Base-by-base conservation (phyloP, 306 rosid species). In the Sindora glabra region DNA sequence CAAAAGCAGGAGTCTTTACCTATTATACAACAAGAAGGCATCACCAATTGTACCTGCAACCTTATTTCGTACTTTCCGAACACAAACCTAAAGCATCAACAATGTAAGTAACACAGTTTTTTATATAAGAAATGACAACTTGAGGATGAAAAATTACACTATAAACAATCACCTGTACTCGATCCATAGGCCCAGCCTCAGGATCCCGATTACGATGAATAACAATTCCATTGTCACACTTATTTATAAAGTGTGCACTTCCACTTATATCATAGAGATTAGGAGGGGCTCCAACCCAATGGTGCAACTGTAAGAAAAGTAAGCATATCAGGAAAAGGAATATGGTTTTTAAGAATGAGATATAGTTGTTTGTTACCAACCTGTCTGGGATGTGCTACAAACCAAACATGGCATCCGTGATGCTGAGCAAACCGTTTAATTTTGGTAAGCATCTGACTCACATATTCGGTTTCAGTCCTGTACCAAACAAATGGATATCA, bases 341-440 rank as follows among this genome's bases (percentile, higher is more conserved):
- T 64, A 59, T 2, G 56, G 53, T 21, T n/a, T n/a, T n/a, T 19
- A 45, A 2, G 26, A 33, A 55, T 54, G 6, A 59, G 41, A 19
- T 16, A 34, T 2, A 39, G 51, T 21, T 21, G 26, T 39, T 24
- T 26, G 50, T 3, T 48, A 56, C 78, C 34, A 67, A 92, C 98
- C 98, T 92, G 98, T 58, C 82, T 73, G 36, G 95, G 98, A 76
- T 92, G 98, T 53, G 96, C 98, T 23, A 92, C 98, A 70, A 92
- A 92, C 98, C 95, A 92, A 72, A 92, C 98, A 80, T 86, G 98
- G 75, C 98, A 86, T 47, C 90, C 79, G 39, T 86, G 95, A 83
- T 85, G 87, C 44, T 88, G 98, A 47, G 98, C 96, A 70, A 92
- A 92, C 74, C 98, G 79, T 69, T 88, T 92, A 63, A 92, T 67